Evolutionary conservation across 140 eudicot genomes (phyloP).

Genomic region (Oenanthe javanica): DNA sequence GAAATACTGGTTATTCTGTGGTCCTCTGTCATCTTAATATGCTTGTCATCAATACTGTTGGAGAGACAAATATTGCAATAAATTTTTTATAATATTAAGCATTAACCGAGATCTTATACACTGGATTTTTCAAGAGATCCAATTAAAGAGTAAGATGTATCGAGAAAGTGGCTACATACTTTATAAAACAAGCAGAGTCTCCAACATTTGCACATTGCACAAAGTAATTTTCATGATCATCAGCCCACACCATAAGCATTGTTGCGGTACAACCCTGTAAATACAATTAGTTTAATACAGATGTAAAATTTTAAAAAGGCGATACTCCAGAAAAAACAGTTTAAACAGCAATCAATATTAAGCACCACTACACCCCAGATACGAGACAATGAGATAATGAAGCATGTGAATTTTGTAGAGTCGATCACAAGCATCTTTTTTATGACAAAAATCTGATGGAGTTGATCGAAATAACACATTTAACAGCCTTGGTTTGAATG

Average conservation of each 20-base stretch:
- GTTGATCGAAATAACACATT: neutral
- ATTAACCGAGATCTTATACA: neutral
- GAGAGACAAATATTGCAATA: conserved; percentile 1
- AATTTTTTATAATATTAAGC: neutral
- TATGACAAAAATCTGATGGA: neutral
- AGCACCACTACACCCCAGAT: neutral
- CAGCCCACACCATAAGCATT: conserved; percentile 83
- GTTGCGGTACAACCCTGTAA: conserved; percentile 99
- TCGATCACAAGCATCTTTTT: neutral
- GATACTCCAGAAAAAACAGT: neutral
- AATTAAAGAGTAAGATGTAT: neutral
- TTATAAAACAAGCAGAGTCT: conserved; percentile 84
- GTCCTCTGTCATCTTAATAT: conserved; percentile 79
- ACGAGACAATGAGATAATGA: neutral
- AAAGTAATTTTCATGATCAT: conserved; percentile 61
- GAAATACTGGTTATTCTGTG: conserved; percentile 64
- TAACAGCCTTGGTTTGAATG: neutral
- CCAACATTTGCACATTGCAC: conserved; percentile 98
- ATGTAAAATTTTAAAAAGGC: neutral
- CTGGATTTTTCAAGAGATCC: neutral
- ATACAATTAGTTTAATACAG: conserved; percentile 11
- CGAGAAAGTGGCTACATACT: conserved; percentile 41
- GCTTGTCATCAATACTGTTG: conserved; percentile 66
- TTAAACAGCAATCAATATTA: neutral
- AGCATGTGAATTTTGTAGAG: neutral